Evolutionary conservation across 768 basidiomycete species (phyloP).

Genomic region (Lanmaoa pseudosensibilis): DNA sequence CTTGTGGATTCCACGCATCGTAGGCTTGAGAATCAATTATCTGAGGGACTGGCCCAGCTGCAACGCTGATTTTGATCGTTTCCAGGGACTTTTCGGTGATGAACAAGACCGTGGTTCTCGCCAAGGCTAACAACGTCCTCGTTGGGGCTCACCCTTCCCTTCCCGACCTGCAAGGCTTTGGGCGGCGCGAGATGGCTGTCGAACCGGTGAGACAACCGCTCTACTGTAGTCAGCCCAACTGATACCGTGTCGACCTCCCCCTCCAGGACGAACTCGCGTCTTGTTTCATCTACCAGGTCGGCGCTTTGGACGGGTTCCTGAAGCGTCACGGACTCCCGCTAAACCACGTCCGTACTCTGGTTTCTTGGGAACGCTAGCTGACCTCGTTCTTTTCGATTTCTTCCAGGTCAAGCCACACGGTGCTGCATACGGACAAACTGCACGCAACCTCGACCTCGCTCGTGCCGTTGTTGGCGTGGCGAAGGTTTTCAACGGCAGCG

Average conservation of each 20-base stretch:
- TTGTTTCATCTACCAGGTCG: slow-evolving; percentile 66
- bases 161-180: slow-evolving; percentile 64
- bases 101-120: slow-evolving; percentile 58
- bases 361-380: not conserved
- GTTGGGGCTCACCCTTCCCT: slow-evolving; percentile 69
- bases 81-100: slow-evolving; percentile 62
- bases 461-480: slow-evolving; percentile 54
- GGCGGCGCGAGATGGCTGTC: slow-evolving; percentile 62
- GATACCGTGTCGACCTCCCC: not conserved
- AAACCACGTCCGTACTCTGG: slow-evolving; percentile 48
- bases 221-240: not conserved
- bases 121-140: slow-evolving; percentile 53
- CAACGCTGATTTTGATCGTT: not conserved
- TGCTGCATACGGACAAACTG: slow-evolving; percentile 59
- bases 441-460: slow-evolving; percentile 54
- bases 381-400: not conserved
- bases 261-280: slow-evolving; percentile 52
- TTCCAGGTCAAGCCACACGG: slow-evolving; percentile 61
- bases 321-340: slow-evolving; percentile 49
- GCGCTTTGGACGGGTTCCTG: slow-evolving; percentile 62
- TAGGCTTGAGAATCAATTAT: slow-evolving; percentile 21
- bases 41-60: too few species aligned
- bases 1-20: slow-evolving; percentile 72
- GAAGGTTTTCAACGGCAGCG: slow-evolving; percentile 44
- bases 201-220: slow-evolving; percentile 43